phyloP scores from a whole-genome alignment of 2,329 filamentous ascomycete species.

The Aureobasidium sp. region DNA sequence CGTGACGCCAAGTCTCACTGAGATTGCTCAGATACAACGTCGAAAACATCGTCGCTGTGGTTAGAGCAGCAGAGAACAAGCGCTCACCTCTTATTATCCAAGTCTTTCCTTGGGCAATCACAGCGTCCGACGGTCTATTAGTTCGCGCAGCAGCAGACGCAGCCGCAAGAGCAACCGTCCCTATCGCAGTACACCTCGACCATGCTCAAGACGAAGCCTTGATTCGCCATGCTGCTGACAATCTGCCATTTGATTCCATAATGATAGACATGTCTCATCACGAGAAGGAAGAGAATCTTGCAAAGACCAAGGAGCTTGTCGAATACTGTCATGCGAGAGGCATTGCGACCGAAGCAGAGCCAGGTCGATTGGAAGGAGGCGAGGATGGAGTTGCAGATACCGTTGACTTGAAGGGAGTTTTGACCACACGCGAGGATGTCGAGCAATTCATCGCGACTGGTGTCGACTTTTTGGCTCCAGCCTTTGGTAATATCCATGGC shows the following conservation, averaged over 20 bases:
- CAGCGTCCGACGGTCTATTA: slow-evolving; percentile 22
- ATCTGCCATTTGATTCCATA: neutral
- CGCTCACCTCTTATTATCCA: slow-evolving; percentile 23
- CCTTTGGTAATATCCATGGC: slow-evolving; percentile 20
- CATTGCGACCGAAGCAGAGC: slow-evolving; percentile 24
- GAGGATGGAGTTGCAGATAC: slow-evolving; percentile 28
- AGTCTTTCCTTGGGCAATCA: slow-evolving; percentile 26
- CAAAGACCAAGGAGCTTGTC: neutral
- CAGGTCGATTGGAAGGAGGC: slow-evolving; percentile 29
- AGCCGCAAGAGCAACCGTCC: slow-evolving; percentile 21
- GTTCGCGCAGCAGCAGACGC: slow-evolving; percentile 23
- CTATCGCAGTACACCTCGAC: slow-evolving; percentile 17
- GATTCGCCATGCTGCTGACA: neutral
- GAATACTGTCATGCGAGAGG: neutral
- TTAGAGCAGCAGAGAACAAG: slow-evolving; percentile 22
- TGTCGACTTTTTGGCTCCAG: slow-evolving; percentile 28
- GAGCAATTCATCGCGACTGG: slow-evolving; percentile 26
- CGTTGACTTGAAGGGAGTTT: slow-evolving; percentile 23
- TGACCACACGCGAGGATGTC: slow-evolving; percentile 25
- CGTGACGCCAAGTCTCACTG: neutral
- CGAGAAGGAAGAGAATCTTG: neutral
- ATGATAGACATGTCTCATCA: neutral
- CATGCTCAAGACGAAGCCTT: neutral
- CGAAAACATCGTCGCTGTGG: slow-evolving; percentile 23
- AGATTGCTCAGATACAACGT: slow-evolving; percentile 18